Conservation (phyloP, 805 yeast species). For the Starmerella bombicola region DNA sequence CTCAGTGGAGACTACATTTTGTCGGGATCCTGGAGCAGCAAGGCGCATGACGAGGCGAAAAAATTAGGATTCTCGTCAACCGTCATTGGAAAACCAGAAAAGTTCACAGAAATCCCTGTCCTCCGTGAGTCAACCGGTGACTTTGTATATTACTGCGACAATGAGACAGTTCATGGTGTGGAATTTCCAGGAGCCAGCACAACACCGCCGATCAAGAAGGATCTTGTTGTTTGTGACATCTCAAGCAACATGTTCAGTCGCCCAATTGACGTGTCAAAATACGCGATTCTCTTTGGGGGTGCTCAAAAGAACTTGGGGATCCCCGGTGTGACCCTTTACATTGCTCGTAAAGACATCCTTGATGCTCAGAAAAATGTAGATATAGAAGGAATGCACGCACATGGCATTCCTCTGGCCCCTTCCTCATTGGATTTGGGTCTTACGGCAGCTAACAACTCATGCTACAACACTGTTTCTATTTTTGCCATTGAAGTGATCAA, state of each 20-base stretch:
- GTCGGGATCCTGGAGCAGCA: constrained; percentile 90
- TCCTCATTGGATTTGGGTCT: constrained; percentile 80
- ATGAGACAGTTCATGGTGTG: constrained; percentile 93
- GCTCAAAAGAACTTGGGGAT: constrained; percentile 97
- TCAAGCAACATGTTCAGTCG: constrained; percentile 85
- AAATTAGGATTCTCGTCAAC: constrained; percentile 71
- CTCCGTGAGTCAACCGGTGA: constrained; percentile 55
- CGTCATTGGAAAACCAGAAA: constrained; percentile 54
- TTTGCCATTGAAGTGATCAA: constrained; percentile 80
- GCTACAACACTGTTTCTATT: constrained; percentile 92
- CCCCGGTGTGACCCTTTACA: constrained; percentile 88
- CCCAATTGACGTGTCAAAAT: constrained; percentile 66
- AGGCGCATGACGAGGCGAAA: constrained; percentile 73
- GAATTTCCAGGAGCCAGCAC: constrained; percentile 54
- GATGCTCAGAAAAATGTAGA: constrained; percentile 36
- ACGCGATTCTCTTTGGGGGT: constrained; percentile 88
- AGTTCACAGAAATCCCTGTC: constrained; percentile 56
- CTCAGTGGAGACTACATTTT: constrained; percentile 64
- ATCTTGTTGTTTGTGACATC: constrained; percentile 63
- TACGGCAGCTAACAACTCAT: constrained; percentile 76
- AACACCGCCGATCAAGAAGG: constrained; percentile 35
- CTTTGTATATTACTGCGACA: constrained; percentile 83
- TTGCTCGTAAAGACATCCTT: constrained; percentile 68
- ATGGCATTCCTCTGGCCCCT: constrained; percentile 70
- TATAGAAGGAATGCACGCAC: constrained; percentile 45